phyloP scores from a whole-genome alignment of 192 early-diverging fungal genomes.

The Coemansia sp. region DNA sequence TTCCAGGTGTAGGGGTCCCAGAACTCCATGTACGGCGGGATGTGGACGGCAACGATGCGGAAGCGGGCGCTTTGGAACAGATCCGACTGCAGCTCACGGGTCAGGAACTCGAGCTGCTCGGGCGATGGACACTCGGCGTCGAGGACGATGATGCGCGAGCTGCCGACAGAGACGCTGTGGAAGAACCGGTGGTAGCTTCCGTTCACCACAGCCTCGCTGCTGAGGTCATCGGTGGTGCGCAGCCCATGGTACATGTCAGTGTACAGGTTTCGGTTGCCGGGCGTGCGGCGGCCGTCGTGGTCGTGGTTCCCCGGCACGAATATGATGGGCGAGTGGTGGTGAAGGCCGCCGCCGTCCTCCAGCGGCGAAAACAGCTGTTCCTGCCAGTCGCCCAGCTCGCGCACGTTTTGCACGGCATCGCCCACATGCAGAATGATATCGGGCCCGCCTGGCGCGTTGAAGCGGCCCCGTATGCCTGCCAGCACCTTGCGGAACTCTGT shows the following conservation, averaged over 20 bases:
- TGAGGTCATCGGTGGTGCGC: slow-evolving; percentile 7
- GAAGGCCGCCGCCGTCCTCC: slow-evolving; percentile 49
- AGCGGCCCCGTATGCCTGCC: slow-evolving; percentile 1
- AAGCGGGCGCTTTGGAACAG: slow-evolving; percentile 53
- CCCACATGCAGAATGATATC: slow-evolving; percentile 65
- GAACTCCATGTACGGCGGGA: slow-evolving; percentile 70
- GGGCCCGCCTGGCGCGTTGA: slow-evolving; percentile 1
- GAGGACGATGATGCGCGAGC: slow-evolving; percentile 60
- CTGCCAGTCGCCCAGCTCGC: slow-evolving; percentile 61
- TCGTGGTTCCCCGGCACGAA: slow-evolving; percentile 76
- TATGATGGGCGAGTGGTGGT: slow-evolving; percentile 55
- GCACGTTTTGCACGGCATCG: slow-evolving; percentile 59
- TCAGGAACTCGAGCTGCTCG: slow-evolving; percentile 59
- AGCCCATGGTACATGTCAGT: slow-evolving; percentile 45
- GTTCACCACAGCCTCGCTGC: slow-evolving; percentile 3
- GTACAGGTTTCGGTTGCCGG: slow-evolving; percentile 49
- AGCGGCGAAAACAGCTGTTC: slow-evolving; percentile 62
- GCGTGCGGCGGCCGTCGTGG: slow-evolving; percentile 50
- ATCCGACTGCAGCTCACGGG: slow-evolving; percentile 52
- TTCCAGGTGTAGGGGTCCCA: slow-evolving; percentile 68
- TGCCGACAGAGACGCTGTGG: slow-evolving; percentile 48
- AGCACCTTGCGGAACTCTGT: slow-evolving; percentile 21
- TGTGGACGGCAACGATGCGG: slow-evolving; percentile 62
- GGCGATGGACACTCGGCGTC: slow-evolving; percentile 60
- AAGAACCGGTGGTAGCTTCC: slow-evolving; percentile 35